Conservation (phyloP, 73 alveolate genomes). For the Tetrahymena thermophila region DNA sequence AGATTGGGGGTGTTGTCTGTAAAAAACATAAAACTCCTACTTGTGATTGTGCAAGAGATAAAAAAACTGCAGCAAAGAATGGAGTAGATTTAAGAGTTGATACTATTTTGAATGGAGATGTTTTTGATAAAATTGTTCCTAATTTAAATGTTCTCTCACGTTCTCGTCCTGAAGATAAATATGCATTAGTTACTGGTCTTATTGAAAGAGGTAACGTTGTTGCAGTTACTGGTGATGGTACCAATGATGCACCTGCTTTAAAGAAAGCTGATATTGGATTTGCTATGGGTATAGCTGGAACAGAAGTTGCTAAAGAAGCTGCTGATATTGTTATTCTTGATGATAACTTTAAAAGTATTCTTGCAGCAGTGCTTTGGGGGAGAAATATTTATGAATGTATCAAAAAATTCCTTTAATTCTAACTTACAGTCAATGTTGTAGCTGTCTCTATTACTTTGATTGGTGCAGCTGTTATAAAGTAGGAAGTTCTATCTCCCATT, state of each 20-base stretch:
- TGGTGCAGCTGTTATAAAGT: constrained; percentile 81
- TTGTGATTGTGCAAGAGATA: constrained; percentile 44
- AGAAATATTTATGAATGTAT: constrained; percentile 87
- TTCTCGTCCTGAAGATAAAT: constrained; percentile 86
- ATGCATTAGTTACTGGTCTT: constrained; percentile 79
- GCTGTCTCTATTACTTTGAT: constrained; percentile 83
- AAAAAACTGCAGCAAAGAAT: constrained; percentile 18
- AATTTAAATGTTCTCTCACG: constrained; percentile 75
- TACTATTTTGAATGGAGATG: constrained; percentile 59
- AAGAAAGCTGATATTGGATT: constrained; percentile 89
- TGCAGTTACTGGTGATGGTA: constrained; percentile 95
- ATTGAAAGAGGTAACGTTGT: constrained; percentile 74
- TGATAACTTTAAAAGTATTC: constrained; percentile 90
- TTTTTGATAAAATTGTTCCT: constrained; percentile 42
- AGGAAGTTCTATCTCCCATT: constrained; percentile 83
- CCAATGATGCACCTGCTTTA: constrained; percentile 93
- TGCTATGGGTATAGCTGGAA: constrained; percentile 92
- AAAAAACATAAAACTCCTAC: constrained; percentile 46
- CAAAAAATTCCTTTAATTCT: constrained; percentile 86
- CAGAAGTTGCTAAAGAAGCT: constrained; percentile 97
- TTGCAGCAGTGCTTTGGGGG: constrained; percentile 94
- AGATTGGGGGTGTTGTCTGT: constrained; percentile 80
- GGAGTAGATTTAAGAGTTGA: constrained; percentile 49
- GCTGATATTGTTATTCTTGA: constrained; percentile 94
- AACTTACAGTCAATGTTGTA: constrained; percentile 84